Percentiles rank a stretch among this genome's conserved stretches.
Evolutionary conservation across 768 basidiomycete genomes (phyloP).

Genomic region (Coprinopsis marcescibilis): DNA sequence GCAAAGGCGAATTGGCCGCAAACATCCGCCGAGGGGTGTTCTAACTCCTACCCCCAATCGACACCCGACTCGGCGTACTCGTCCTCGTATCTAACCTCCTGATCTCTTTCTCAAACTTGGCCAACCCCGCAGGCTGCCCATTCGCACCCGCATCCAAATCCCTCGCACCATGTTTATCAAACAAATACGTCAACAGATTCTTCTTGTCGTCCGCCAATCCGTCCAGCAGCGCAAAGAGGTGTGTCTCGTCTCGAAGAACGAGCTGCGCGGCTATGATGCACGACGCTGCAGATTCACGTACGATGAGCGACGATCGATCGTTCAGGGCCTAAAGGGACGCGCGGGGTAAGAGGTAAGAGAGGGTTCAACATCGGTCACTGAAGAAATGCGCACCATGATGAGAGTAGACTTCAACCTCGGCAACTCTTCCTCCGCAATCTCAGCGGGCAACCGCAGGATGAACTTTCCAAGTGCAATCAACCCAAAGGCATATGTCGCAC

Average conservation of each 20-base stretch:
- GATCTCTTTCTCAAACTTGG: conserved; percentile 77
- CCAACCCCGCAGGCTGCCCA: conserved; percentile 43
- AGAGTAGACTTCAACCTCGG: conserved; percentile 70
- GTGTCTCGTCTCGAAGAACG: conserved; percentile 76
- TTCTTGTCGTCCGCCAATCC: conserved; percentile 87
- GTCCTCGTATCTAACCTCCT: conserved; percentile 72
- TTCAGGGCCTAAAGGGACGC: conserved; percentile 57
- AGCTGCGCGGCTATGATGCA: conserved; percentile 81
- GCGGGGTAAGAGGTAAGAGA: not conserved
- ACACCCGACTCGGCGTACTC: conserved; percentile 55
- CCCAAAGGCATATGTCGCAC: conserved; percentile 74
- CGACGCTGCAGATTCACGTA: conserved; percentile 79
- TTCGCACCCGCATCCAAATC: conserved; percentile 28
- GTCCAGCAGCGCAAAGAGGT: conserved; percentile 74
- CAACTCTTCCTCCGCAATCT: conserved; percentile 83
- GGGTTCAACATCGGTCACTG: not conserved
- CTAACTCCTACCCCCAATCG: not conserved
- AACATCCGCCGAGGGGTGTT: not conserved
- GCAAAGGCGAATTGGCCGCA: not conserved
- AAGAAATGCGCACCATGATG: conserved; percentile 47
- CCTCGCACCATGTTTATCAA: conserved; percentile 80
- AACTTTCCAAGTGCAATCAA: conserved; percentile 81
- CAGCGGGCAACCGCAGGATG: conserved; percentile 70
- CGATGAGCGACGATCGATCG: conserved; percentile 64
- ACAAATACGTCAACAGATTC: conserved; percentile 82